Base-by-base conservation (phyloP, 495 filamentous ascomycete genomes). In the Poronia punctata region DNA sequence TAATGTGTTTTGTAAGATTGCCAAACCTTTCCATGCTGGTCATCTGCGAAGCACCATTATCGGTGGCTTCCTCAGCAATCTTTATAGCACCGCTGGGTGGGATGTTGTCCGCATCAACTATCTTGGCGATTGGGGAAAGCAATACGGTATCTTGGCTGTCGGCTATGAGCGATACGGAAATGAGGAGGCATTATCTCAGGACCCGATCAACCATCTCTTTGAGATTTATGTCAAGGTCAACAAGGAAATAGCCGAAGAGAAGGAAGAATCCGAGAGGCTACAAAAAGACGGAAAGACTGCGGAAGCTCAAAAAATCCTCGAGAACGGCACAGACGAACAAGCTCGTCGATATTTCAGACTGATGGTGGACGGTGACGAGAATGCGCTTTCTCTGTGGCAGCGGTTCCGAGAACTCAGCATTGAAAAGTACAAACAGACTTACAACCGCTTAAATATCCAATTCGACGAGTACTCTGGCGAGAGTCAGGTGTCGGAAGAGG, bases 381-480 rank as follows among this genome's bases (percentile, higher is more conserved):
- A 78, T 14, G 89, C 85, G 2, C 66, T 95, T 30, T 82, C 78
- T 27, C 67, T 83, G 43, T 98, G 92, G 92, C 75, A 76, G 53
- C 76, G 80, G 14, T 98, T 96, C 73, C 76, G 92, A 57, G 84
- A 93, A 30, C 73, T 98, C 31, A 88, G 83, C 64, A 96, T 96
- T 49, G 68, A 75, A 43, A 81, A 82, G 54, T 95, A 95, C 66
- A 81, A 85, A 62, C 52, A 59, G 4, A 70, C 86, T 3, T 90
- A 89, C 52, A 79, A 82, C 24, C 76, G 86, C 38, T 73, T 92
- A 14, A 96, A 95, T 65, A 96, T 98, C 56, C 72, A 79, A 42
- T 98, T 89, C 52, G 89, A 96, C 57, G 82, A 87, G 38, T 98
- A 98, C 69, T 84, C 83, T 23, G 90, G 90, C 23, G 92, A 98